These are phyloP conservation scores for Conticribra guillardii DNA, from an alignment of 108 stramenopile genomes.

Conservation along the genomic window DNA sequence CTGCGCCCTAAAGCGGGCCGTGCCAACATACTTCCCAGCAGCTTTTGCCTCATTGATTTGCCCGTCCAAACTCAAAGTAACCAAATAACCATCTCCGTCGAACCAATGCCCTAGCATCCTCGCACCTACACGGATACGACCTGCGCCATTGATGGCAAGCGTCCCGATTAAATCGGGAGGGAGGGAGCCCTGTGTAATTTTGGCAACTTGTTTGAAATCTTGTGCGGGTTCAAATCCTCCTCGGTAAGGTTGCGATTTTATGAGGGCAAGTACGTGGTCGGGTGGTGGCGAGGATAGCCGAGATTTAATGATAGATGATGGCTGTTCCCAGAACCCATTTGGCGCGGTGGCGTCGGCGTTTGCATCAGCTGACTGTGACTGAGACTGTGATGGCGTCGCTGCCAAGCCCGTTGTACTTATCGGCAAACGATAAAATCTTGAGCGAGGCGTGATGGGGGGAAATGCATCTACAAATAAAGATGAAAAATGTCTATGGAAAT, in stretches of 20 bases:
- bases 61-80: conserved; percentile 31
- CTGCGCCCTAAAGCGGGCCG: conserved; percentile 36
- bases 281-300: conserved; percentile 9
- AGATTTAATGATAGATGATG: background rate
- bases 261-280: conserved; percentile 20
- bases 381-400: too few species aligned
- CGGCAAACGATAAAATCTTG: too few species aligned
- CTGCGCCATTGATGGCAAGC: conserved; percentile 39
- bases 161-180: conserved; percentile 42
- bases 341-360: too few species aligned
- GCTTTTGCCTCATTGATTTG: conserved; percentile 19
- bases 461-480: too few species aligned
- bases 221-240: conserved; percentile 51
- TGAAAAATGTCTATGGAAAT: too few species aligned
- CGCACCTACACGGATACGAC: conserved; percentile 47
- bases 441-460: too few species aligned
- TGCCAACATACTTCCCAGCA: conserved; percentile 41
- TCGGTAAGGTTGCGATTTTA: conserved; percentile 30
- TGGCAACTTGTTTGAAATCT: conserved; percentile 18
- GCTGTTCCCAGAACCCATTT: conserved; percentile 9
- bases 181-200: conserved; percentile 27
- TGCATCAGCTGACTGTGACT: too few species aligned
- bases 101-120: conserved; percentile 52
- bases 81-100: conserved; percentile 49
- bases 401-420: too few species aligned